Evolutionary conservation across 2,329 filamentous ascomycete genomes (phyloP).

Genomic region (Uncinocarpus reesii): DNA sequence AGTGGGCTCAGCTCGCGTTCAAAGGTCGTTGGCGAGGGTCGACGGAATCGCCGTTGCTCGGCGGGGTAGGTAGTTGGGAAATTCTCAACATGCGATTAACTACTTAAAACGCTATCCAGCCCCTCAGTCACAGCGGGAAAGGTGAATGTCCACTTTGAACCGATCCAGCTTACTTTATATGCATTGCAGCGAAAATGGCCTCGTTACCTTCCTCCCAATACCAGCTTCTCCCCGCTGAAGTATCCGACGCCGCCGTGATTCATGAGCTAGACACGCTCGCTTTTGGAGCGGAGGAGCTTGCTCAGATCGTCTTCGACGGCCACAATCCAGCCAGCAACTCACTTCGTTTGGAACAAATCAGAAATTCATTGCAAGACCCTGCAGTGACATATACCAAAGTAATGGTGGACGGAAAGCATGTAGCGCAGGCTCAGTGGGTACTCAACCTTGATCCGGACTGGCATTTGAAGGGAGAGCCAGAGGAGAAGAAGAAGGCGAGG

Average conservation of each 20-base stretch:
- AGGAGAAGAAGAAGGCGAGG: conserved; percentile 14
- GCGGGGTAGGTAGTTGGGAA: too few species aligned
- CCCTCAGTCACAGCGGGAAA: too few species aligned
- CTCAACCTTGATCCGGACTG: conserved; percentile 15
- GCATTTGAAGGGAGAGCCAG: conserved; percentile 4
- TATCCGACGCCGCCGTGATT: conserved; percentile 15
- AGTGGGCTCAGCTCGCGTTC: too few species aligned
- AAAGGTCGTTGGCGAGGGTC: too few species aligned
- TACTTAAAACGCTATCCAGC: too few species aligned
- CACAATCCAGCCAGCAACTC: not conserved
- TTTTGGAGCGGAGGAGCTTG: conserved; percentile 12
- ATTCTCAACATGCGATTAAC: too few species aligned
- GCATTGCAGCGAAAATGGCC: not conserved
- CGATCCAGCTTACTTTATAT: too few species aligned
- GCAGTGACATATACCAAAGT: conserved; percentile 4
- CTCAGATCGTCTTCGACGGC: conserved; percentile 8
- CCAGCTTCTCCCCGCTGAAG: conserved; percentile 17
- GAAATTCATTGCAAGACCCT: conserved; percentile 5
- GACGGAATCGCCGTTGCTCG: too few species aligned
- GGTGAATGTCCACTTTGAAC: too few species aligned
- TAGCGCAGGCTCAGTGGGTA: conserved; percentile 16
- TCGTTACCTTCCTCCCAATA: not conserved
- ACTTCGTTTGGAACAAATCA: conserved; percentile 4
- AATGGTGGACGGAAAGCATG: conserved; percentile 17
- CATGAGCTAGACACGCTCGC: conserved; percentile 35